A percentile compares a stretch with the other conserved stretches of the same genome.
Evolutionary conservation across 306 rosid species (phyloP).

Genomic region (Glycine latifolia): DNA sequence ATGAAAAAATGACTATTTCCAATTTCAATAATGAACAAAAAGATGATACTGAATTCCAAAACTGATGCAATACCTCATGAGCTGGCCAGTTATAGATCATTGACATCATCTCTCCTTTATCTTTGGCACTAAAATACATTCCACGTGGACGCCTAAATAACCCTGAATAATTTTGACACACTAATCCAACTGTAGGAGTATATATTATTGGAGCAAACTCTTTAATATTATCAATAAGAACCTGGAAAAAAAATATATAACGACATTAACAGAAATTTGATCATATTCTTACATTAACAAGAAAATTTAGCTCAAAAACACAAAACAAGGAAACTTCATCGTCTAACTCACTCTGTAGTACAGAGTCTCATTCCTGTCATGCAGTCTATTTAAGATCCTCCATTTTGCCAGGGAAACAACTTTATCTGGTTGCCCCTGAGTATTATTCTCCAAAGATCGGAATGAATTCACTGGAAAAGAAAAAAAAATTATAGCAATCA

Average conservation of each 20-base stretch:
- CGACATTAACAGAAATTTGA: constrained; percentile 19
- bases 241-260: constrained; percentile 61
- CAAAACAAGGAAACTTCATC: constrained; percentile 6
- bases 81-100: constrained; percentile 99
- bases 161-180: constrained; percentile 97
- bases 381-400: constrained; percentile 97
- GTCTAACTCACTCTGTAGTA: constrained; percentile 85
- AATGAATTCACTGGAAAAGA: constrained; percentile 76
- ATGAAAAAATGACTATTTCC: background rate
- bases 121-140: constrained; percentile 99
- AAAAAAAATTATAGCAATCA: constrained; percentile 28
- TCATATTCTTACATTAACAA: constrained; percentile 31
- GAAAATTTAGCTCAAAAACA: constrained; percentile 12
- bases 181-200: constrained; percentile 97
- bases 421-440: constrained; percentile 72
- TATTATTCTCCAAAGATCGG: constrained; percentile 93
- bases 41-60: constrained; percentile 25
- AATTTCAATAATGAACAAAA: constrained; percentile 22
- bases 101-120: constrained; percentile 99
- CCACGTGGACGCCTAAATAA: constrained; percentile 98
- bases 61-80: constrained; percentile 59
- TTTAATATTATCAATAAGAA: constrained; percentile 88
- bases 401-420: constrained; percentile 88
- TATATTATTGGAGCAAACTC: constrained; percentile 96
- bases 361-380: constrained; percentile 95